Percentiles rank a stretch among this genome's conserved stretches.
Evolutionary conservation across 345 rosid genomes (phyloP).

Genomic region (Pistacia integerrima): DNA sequence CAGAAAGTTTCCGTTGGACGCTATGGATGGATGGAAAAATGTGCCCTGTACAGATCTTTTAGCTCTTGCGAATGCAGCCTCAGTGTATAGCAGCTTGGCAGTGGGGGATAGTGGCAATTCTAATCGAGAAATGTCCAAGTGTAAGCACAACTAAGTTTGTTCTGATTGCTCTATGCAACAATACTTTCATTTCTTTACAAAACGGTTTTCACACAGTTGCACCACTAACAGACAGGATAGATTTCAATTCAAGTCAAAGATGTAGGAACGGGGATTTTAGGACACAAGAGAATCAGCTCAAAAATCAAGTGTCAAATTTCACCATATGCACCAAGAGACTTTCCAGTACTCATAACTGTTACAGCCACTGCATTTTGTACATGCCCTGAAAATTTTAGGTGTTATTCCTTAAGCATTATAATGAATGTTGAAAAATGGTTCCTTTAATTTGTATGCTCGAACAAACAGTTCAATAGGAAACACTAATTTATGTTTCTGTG

Average conservation of each 20-base stretch:
- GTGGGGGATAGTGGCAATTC: conserved; percentile 12
- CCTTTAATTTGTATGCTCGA: background rate
- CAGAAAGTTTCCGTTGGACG: conserved; percentile 17
- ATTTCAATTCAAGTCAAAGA: background rate
- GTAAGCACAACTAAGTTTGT: conserved; percentile 28
- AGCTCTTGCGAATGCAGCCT: conserved; percentile 56
- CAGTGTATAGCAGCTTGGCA: conserved; percentile 5
- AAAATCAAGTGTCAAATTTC: background rate
- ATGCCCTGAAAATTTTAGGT: background rate
- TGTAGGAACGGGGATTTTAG: background rate
- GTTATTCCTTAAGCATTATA: background rate
- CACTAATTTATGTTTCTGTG: too few species aligned
- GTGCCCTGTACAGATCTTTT: conserved; percentile 50
- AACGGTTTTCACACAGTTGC: background rate
- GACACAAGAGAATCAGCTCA: background rate
- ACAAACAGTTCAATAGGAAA: background rate
- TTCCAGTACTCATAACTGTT: background rate
- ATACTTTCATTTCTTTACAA: background rate
- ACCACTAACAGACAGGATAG: background rate
- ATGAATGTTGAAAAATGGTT: background rate
- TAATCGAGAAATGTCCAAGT: conserved; percentile 9
- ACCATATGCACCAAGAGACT: background rate
- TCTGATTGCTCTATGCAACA: background rate
- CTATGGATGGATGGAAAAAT: conserved; percentile 23
- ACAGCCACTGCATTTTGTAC: background rate